These are phyloP conservation scores for Parasarocladium wereldwijsianum DNA, from an alignment of 2,329 filamentous ascomycete species.

Conservation along the genomic window DNA sequence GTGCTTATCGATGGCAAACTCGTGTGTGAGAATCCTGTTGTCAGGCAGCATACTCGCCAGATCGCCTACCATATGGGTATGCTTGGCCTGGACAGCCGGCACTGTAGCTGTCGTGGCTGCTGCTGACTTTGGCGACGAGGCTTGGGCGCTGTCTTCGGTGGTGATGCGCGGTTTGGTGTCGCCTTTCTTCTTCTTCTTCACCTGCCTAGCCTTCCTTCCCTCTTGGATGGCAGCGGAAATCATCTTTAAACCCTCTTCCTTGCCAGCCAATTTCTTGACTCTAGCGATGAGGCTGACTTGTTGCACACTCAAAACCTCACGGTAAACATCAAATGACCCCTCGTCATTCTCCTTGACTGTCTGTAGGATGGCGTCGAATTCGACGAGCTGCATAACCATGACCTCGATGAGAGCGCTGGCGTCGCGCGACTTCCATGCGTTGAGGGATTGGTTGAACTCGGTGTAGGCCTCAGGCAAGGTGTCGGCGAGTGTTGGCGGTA, in stretches of 20 bases:
- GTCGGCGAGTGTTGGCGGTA: conserved; percentile 45
- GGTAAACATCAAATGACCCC: conserved; percentile 61
- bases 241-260: conserved; percentile 53
- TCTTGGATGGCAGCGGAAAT: conserved; percentile 64
- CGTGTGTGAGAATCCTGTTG: conserved; percentile 64
- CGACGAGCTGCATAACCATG: conserved; percentile 77
- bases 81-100: conserved; percentile 17
- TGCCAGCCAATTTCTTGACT: conserved; percentile 64
- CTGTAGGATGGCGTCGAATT: conserved; percentile 71
- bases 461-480: conserved; percentile 56
- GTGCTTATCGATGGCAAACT: conserved; percentile 65
- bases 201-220: conserved; percentile 48
- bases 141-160: conserved; percentile 21
- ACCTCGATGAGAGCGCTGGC: conserved; percentile 65
- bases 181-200: conserved; percentile 51
- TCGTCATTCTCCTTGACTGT: conserved; percentile 67
- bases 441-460: conserved; percentile 64
- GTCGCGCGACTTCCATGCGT: conserved; percentile 72
- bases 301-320: conserved; percentile 66
- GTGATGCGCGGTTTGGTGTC: conserved; percentile 55
- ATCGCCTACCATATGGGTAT: conserved; percentile 20
- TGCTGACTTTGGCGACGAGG: conserved; percentile 36
- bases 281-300: conserved; percentile 65
- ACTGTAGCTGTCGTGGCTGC: conserved; percentile 31
- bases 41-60: conserved; percentile 47